Conservation (phyloP, 208 protist genomes). For the Tritrichomonas musculus region DNA sequence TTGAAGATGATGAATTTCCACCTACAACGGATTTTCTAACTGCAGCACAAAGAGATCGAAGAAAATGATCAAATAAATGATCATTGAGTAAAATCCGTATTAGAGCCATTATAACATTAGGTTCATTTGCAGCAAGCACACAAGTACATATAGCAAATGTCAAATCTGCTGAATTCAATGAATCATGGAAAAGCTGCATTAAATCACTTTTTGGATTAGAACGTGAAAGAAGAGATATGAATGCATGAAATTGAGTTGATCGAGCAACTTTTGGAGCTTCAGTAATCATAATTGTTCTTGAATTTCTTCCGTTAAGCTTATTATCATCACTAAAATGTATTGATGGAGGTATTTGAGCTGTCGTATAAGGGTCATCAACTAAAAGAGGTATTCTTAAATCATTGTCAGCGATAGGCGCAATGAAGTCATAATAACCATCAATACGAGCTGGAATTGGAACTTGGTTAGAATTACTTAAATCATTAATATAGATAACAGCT, state of each 20-base stretch:
- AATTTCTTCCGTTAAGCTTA: neutral
- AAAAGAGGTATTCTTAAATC: neutral
- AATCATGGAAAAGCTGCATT: neutral
- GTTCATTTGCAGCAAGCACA: too few species aligned
- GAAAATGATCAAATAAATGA: too few species aligned
- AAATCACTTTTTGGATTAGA: neutral
- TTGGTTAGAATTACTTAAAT: neutral
- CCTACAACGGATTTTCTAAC: too few species aligned
- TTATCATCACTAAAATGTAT: neutral
- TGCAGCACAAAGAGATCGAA: too few species aligned
- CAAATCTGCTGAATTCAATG: neutral
- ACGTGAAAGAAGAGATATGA: neutral
- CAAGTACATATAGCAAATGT: neutral
- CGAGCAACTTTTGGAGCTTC: neutral
- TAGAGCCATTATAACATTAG: too few species aligned
- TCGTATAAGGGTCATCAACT: neutral
- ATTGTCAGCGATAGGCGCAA: neutral
- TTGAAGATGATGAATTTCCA: too few species aligned
- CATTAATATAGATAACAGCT: too few species aligned
- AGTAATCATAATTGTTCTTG: neutral
- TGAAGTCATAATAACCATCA: neutral
- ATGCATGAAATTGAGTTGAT: neutral
- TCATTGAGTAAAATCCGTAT: too few species aligned
- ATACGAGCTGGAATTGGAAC: neutral
- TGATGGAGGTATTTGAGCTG: neutral